These are phyloP conservation scores for Jackrogersella minutella DNA, from an alignment of 495 filamentous ascomycete species.

Conservation along the genomic window DNA sequence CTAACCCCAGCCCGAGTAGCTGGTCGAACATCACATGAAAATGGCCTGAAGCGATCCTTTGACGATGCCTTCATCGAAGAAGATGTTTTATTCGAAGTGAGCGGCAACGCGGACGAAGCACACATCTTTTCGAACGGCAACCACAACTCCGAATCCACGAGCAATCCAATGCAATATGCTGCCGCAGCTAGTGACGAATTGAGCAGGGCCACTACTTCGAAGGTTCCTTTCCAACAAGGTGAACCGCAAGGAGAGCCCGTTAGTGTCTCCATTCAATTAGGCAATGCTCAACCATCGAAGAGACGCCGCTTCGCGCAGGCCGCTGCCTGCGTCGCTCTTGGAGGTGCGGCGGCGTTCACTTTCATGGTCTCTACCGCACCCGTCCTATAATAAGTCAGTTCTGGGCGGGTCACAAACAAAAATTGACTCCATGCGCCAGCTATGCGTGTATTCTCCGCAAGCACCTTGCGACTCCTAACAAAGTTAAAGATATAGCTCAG, in stretches of 20 bases:
- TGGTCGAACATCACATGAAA: neutral
- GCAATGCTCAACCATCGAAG: constrained; percentile 38
- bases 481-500: neutral
- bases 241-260: neutral
- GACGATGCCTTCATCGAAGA: constrained; percentile 25
- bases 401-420: neutral
- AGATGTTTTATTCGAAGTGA: neutral
- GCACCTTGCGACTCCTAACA: neutral
- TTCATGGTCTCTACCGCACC: constrained; percentile 48
- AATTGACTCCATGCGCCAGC: neutral
- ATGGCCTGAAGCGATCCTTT: constrained; percentile 26
- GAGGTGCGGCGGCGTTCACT: constrained; percentile 45
- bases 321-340: constrained; percentile 45
- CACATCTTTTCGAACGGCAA: neutral
- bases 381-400: constrained; percentile 21
- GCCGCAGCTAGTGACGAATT: neutral
- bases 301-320: constrained; percentile 42
- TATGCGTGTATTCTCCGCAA: neutral
- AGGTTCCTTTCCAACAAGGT: too few relatives aligned
- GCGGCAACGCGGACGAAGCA: neutral
- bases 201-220: neutral
- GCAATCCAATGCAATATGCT: neutral
- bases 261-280: neutral
- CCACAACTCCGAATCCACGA: neutral
- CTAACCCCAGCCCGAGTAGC: neutral